Conservation (phyloP, 2,329 filamentous ascomycete species). For the Pseudocercospora fijiensis region DNA sequence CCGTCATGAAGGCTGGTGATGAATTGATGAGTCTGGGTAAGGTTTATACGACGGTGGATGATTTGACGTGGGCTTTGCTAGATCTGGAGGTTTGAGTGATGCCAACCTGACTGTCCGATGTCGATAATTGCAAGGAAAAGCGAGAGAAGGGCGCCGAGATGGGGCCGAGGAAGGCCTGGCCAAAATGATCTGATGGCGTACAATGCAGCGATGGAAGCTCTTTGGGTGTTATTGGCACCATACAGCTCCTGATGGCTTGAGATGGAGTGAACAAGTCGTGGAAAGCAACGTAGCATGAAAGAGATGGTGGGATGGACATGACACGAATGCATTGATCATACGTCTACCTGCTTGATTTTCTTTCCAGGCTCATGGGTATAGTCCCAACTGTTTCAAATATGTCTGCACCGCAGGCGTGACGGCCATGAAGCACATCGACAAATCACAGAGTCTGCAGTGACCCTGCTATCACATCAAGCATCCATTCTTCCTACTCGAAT, state of each 20-base stretch:
- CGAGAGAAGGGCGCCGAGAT: too few species aligned
- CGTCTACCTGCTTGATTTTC: not conserved
- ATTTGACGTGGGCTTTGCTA: conserved; percentile 85
- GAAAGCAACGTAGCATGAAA: not conserved
- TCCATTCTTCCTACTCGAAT: conserved; percentile 67
- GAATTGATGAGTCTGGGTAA: conserved; percentile 72
- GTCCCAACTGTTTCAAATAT: too few species aligned
- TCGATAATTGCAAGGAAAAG: not conserved
- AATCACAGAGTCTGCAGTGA: too few species aligned
- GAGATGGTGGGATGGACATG: not conserved
- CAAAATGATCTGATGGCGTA: not conserved
- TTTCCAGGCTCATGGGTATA: too few species aligned
- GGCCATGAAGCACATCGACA: too few species aligned
- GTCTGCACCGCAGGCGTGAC: too few species aligned
- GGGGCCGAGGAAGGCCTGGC: too few species aligned
- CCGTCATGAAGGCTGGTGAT: conserved; percentile 75
- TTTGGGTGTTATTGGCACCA: too few species aligned
- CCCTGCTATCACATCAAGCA: conserved; percentile 79
- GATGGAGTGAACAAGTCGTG: not conserved
- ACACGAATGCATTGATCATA: not conserved
- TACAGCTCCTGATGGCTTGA: not conserved
- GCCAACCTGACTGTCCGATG: too few species aligned
- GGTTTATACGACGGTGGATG: conserved; percentile 89
- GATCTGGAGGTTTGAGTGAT: conserved; percentile 51
- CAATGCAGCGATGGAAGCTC: too few species aligned